Conservation (phyloP, 768 basidiomycete genomes). For the Termitomyces eurrhizus region DNA sequence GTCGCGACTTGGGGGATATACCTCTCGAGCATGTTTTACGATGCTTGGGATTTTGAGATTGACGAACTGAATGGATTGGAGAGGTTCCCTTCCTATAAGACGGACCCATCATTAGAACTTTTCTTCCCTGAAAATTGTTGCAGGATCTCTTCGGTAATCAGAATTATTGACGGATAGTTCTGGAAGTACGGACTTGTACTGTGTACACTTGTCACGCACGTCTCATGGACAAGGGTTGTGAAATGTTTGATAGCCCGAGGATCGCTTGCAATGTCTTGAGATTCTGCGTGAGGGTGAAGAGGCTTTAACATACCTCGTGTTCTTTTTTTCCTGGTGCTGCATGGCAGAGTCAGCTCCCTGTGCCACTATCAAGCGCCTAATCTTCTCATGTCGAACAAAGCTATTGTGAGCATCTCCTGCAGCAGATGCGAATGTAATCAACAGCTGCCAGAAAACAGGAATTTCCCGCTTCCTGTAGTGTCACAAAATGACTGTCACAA, state of each 20-base stretch:
- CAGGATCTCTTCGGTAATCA: not conserved
- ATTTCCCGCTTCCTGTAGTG: not conserved
- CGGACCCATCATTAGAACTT: not conserved
- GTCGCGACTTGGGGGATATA: not conserved
- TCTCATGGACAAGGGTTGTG: not conserved
- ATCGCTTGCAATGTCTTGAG: not conserved
- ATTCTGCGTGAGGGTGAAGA: not conserved
- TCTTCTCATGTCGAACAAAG: not conserved
- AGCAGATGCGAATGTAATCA: not conserved
- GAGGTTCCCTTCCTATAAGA: not conserved
- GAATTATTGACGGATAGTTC: not conserved
- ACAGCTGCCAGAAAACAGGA: not conserved
- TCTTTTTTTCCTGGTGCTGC: not conserved
- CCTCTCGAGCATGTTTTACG: not conserved
- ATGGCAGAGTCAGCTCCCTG: too few relatives aligned
- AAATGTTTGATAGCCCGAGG: not conserved
- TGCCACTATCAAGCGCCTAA: too few relatives aligned
- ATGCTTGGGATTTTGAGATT: not conserved
- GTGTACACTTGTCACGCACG: not conserved
- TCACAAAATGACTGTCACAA: too few relatives aligned
- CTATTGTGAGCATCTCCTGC: not conserved
- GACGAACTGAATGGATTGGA: not conserved
- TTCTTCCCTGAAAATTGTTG: not conserved
- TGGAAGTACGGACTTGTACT: not conserved
- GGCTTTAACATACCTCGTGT: not conserved